A percentile compares a stretch with the other conserved stretches of the same genome.
Conservation (phyloP, 2,329 filamentous ascomycete species). For the Ophiostoma sp. region DNA sequence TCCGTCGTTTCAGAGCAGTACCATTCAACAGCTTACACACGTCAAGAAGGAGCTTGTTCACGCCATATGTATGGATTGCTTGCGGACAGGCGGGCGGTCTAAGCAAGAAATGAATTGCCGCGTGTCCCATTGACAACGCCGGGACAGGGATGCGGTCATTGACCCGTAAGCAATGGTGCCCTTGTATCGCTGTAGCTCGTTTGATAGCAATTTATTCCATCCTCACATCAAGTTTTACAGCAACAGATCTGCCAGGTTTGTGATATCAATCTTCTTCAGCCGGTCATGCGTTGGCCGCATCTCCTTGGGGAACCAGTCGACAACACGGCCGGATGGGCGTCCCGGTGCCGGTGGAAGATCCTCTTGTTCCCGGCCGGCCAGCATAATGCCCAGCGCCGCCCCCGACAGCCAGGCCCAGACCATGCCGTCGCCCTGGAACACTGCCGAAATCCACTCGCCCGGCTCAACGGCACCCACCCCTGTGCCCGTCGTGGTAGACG, state of each 20-base stretch:
- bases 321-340: constrained; percentile 35
- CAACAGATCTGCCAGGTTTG: constrained; percentile 32
- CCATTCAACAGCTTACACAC: too few relatives aligned
- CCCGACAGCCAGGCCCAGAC: constrained; percentile 49
- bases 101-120: too few relatives aligned
- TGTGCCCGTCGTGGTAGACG: constrained; percentile 14
- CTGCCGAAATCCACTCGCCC: constrained; percentile 49
- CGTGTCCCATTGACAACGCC: too few relatives aligned
- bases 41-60: too few relatives aligned
- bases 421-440: constrained; percentile 50
- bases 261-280: constrained; percentile 36
- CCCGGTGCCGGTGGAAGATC: constrained; percentile 32
- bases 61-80: too few relatives aligned
- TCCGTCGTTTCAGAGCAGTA: too few relatives aligned
- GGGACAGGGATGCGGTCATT: too few relatives aligned
- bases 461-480: not conserved
- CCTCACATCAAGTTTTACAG: not conserved
- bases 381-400: constrained; percentile 43
- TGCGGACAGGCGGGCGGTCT: too few relatives aligned
- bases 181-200: too few relatives aligned
- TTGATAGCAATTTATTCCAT: not conserved
- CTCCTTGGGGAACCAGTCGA: constrained; percentile 40
- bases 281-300: constrained; percentile 34
- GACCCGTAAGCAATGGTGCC: too few relatives aligned
- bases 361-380: constrained; percentile 37